Conservation (phyloP, 768 basidiomycete genomes). For the Leccinum aurantiacum region DNA sequence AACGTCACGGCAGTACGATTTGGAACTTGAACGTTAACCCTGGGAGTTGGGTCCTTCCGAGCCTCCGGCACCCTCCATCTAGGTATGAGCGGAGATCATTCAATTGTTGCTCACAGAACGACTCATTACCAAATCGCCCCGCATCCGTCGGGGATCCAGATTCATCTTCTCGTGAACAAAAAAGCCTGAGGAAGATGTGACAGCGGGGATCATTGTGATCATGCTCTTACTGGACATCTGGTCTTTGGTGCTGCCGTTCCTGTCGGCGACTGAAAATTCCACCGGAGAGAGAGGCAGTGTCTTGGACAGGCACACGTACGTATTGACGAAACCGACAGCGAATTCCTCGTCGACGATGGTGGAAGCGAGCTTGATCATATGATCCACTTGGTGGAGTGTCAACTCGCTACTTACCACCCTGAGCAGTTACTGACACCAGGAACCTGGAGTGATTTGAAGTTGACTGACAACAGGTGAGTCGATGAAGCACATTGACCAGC, state of each 20-base stretch:
- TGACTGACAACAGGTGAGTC: too few species aligned
- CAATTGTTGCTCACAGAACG: background rate
- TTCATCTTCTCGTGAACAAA: background rate
- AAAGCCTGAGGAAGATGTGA: background rate
- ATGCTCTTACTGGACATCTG: background rate
- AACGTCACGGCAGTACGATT: background rate
- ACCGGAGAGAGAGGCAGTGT: conserved; percentile 2
- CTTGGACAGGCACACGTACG: background rate
- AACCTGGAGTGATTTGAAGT: background rate
- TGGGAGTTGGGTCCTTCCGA: background rate
- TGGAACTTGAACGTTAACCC: background rate
- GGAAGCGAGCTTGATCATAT: background rate
- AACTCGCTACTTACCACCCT: background rate
- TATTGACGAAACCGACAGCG: background rate
- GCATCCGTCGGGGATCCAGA: background rate
- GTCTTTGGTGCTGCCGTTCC: conserved; percentile 1
- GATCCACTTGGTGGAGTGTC: background rate
- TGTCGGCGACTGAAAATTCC: conserved; percentile 10
- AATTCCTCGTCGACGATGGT: background rate
- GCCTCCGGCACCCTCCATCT: background rate
- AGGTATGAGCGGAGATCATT: background rate
- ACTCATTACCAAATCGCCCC: conserved; percentile 1
- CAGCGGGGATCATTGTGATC: background rate
- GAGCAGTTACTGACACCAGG: background rate
- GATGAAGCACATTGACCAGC: too few species aligned